A percentile compares a stretch with the other conserved stretches of the same genome.
Evolutionary conservation across 1,284 basidiomycete species (phyloP).

Genomic region (Paramarasmius palmivorus): DNA sequence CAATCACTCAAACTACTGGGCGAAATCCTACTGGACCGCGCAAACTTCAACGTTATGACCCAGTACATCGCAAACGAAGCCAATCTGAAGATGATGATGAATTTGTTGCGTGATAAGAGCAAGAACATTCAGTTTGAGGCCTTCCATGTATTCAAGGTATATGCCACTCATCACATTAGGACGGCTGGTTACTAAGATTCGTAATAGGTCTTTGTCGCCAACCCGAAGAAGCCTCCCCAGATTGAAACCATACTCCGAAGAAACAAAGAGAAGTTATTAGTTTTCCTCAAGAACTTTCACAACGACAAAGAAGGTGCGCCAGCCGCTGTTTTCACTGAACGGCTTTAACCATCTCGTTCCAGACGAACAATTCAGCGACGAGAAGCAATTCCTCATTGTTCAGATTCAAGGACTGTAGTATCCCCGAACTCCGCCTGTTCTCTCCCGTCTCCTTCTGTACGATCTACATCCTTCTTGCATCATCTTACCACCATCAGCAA

Average conservation of each 20-base stretch:
- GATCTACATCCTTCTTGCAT: not conserved
- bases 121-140: constrained; percentile 99
- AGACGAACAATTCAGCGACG: constrained; percentile 97
- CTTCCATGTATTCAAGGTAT: constrained; percentile 99
- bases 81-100: constrained; percentile 99
- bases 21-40: constrained; percentile 95
- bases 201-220: constrained; percentile 92
- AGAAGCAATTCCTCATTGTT: constrained; percentile 94
- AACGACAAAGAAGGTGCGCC: constrained; percentile 92
- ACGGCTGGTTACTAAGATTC: constrained; percentile 1
- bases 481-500: constrained; percentile 3
- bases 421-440: not conserved
- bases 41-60: constrained; percentile 99
- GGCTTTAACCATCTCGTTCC: not conserved
- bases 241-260: constrained; percentile 90
- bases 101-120: constrained; percentile 94
- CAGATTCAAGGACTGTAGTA: constrained; percentile 80
- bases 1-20: constrained; percentile 98
- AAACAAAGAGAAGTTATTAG: constrained; percentile 92
- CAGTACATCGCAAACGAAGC: constrained; percentile 92
- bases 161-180: constrained; percentile 9
- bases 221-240: constrained; percentile 96
- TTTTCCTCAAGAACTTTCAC: constrained; percentile 92
- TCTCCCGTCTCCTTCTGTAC: not conserved
- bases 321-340: not conserved